A percentile compares a stretch with the other conserved stretches of the same genome.
These are phyloP conservation scores for Hortiboletus campestris DNA, from an alignment of 768 basidiomycete species.

Conservation along the genomic window DNA sequence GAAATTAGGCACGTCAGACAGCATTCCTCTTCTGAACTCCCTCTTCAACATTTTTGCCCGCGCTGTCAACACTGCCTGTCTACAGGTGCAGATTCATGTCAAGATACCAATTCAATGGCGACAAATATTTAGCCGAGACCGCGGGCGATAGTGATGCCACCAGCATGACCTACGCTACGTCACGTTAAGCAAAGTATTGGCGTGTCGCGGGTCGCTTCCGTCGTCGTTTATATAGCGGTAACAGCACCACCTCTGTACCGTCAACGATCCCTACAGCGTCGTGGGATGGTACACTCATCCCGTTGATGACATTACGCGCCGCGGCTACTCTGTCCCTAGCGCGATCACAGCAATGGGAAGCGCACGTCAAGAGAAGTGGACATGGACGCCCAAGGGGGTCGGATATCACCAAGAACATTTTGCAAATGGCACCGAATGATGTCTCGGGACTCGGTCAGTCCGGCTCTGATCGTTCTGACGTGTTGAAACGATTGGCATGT, in stretches of 20 bases:
- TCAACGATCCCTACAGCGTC: constrained; percentile 4
- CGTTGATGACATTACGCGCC: constrained; percentile 34
- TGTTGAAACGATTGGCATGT: not conserved
- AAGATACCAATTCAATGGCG: constrained; percentile 9
- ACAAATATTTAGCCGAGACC: not conserved
- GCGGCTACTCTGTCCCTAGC: constrained; percentile 40
- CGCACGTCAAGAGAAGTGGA: constrained; percentile 2
- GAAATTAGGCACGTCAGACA: not conserved
- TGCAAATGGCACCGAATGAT: constrained; percentile 51
- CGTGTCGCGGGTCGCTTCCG: constrained; percentile 26
- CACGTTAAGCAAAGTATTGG: constrained; percentile 33
- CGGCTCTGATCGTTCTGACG: not conserved
- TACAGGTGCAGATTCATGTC: constrained; percentile 14
- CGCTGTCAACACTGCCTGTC: constrained; percentile 15
- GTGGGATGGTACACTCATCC: constrained; percentile 3
- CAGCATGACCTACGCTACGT: constrained; percentile 27
- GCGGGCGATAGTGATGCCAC: constrained; percentile 1
- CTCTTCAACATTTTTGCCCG: constrained; percentile 13
- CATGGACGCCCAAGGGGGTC: constrained; percentile 22
- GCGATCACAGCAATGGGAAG: constrained; percentile 14
- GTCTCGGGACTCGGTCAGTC: constrained; percentile 40
- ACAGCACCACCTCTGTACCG: not conserved
- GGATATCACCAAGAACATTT: constrained; percentile 35
- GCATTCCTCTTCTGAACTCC: not conserved
- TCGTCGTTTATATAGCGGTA: constrained; percentile 26